Percentiles rank a stretch among this genome's conserved stretches.
These are phyloP conservation scores for Lanmaoa rubissima DNA, from an alignment of 768 basidiomycete species.

Conservation along the genomic window DNA sequence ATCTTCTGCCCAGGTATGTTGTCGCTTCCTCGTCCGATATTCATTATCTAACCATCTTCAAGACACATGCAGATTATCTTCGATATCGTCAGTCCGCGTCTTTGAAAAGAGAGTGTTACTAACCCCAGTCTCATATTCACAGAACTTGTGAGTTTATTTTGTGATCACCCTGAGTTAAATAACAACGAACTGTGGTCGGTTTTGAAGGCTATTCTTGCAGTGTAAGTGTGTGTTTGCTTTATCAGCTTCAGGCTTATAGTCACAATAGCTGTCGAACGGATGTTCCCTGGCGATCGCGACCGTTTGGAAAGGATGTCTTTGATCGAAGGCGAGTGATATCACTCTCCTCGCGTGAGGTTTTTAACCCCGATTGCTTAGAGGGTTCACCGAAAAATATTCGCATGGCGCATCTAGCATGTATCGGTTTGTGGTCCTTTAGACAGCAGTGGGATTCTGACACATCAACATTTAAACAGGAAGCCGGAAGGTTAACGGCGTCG, in stretches of 20 bases:
- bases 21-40: slow-evolving; percentile 1
- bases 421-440: slow-evolving; percentile 43
- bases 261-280: slow-evolving; percentile 71
- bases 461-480: slow-evolving; percentile 45
- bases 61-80: slow-evolving; percentile 92
- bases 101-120: slow-evolving; percentile 1
- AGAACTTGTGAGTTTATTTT: slow-evolving; percentile 37
- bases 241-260: background rate
- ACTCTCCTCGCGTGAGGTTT: background rate
- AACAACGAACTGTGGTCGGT: background rate
- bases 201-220: slow-evolving; percentile 56
- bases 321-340: slow-evolving; percentile 65
- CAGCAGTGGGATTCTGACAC: background rate
- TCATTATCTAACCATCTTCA: background rate
- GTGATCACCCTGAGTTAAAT: background rate
- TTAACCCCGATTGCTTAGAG: slow-evolving; percentile 45
- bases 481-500: slow-evolving; percentile 92
- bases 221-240: slow-evolving; percentile 36
- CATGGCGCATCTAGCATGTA: slow-evolving; percentile 90
- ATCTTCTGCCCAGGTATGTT: slow-evolving; percentile 59
- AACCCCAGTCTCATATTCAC: slow-evolving; percentile 19
- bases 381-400: slow-evolving; percentile 81
- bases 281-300: slow-evolving; percentile 86
- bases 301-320: slow-evolving; percentile 83
- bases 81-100: slow-evolving; percentile 64